Evolutionary conservation across 2,329 filamentous ascomycete genomes (phyloP).

Genomic region (Elsinoe necatrix): DNA sequence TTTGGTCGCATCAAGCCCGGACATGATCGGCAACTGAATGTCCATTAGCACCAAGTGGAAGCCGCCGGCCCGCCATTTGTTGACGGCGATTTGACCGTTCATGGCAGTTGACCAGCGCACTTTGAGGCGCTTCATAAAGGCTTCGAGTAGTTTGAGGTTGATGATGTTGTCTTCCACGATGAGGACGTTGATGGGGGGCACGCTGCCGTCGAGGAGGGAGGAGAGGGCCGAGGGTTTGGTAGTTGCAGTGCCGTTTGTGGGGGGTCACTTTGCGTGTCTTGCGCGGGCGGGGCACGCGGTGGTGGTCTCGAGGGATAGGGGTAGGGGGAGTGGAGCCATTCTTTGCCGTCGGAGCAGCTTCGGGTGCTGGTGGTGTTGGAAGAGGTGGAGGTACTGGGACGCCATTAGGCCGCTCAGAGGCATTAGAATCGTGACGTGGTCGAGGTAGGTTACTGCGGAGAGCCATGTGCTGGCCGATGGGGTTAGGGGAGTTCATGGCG

Average conservation of each 20-base stretch:
- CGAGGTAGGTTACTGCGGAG: conserved; percentile 24
- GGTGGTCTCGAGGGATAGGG: conserved; percentile 6
- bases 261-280: conserved; percentile 18
- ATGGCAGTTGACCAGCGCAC: conserved; percentile 96
- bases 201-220: conserved; percentile 62
- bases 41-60: conserved; percentile 98
- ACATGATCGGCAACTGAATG: conserved; percentile 96
- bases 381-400: conserved; percentile 42
- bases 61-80: conserved; percentile 84
- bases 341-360: conserved; percentile 24
- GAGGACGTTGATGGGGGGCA: conserved; percentile 92
- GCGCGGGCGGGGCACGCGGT: conserved; percentile 16
- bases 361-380: conserved; percentile 45
- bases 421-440: conserved; percentile 33
- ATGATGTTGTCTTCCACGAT: conserved; percentile 99
- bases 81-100: conserved; percentile 87
- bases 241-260: conserved; percentile 37
- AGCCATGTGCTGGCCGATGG: conserved; percentile 32
- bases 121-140: conserved; percentile 91
- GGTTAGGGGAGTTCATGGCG: conserved; percentile 23
- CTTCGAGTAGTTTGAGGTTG: conserved; percentile 85
- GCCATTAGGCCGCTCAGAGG: conserved; percentile 37
- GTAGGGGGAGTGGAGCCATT: conserved; percentile 27
- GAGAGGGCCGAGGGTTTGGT: conserved; percentile 28
- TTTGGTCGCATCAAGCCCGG: conserved; percentile 84